Base-by-base conservation (phyloP, 139 green algal species). In the Coelastrella sp. region DNA sequence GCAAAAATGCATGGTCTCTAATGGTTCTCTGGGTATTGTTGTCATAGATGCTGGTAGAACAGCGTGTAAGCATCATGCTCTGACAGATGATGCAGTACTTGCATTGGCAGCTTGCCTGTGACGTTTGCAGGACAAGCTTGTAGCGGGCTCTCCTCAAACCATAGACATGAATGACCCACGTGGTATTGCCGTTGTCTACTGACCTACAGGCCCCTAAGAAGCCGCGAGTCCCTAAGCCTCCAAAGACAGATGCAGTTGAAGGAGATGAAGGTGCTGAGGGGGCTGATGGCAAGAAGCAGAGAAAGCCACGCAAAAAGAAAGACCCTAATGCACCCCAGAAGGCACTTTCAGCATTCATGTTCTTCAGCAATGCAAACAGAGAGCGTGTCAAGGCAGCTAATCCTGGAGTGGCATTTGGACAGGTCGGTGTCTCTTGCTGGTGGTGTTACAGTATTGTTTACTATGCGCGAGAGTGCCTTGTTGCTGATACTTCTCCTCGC, bases 321-420 rank as follows among this genome's bases (percentile, higher is more conserved):
- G 91, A 95, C 84, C 90, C 90, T 79, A 95, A 98, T 88, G 96
- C 94, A 6, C 96, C 96, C 75, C 98, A 98, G 86, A 90, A 90
- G 17, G 89, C 79, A n/a, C 79, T 97, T 32, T 94, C 90, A 2
- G 94, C 92, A 34, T 98, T 96, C 91, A 98, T 98, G 95, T 95
- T 93, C 88, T 98, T 95, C 85, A 92, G 87, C 41, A 93, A 91
- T 43, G 85, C 67, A 5, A 93, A 89, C 11, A 81, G 95, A 3
- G 86, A 87, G 38, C 84, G 89, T 74, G 74, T 97, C 27, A 94
- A 92, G 82, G 57, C 84, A 6, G 89, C 95, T 25, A 93, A 96
- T 62, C 93, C 93, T 21, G 84, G 84, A 66, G 72, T 85, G 1
- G 27, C 81, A 9, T 86, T 86, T 19, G 79, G 79, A 21, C 64